Conservation (phyloP, 139 green algal genomes). For the Eudorina sp. region DNA sequence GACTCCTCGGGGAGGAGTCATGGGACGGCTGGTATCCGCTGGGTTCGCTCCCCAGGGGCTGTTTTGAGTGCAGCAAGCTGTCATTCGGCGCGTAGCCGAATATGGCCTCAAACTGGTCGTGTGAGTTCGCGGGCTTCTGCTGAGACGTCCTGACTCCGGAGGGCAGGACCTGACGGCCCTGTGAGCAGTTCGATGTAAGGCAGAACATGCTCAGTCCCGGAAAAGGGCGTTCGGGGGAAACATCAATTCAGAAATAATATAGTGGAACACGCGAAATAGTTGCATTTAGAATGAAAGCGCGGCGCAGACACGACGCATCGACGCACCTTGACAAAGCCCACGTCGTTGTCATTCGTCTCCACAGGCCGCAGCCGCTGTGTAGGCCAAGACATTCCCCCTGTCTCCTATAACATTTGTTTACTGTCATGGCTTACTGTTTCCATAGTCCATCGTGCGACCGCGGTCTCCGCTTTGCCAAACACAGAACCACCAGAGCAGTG, state of each 20-base stretch:
- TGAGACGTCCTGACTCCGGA: not conserved
- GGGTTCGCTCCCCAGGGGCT: not conserved
- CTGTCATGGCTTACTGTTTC: not conserved
- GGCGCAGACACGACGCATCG: not conserved
- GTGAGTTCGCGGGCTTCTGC: not conserved
- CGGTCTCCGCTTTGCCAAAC: no score
- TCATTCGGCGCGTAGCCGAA: conserved; percentile 1
- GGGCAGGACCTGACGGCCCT: not conserved
- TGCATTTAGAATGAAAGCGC: not conserved
- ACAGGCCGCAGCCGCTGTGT: not conserved
- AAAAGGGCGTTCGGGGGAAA: not conserved
- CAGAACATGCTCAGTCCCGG: not conserved
- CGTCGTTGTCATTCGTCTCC: not conserved
- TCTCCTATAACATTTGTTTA: not conserved
- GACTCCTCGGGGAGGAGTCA: not conserved
- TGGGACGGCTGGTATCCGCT: not conserved
- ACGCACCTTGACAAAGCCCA: conserved; percentile 25
- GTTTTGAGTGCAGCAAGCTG: not conserved
- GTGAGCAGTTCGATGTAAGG: not conserved
- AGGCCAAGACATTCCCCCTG: not conserved
- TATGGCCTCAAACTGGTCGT: conserved; percentile 19
- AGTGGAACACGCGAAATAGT: not conserved
- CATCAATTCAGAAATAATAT: not conserved
- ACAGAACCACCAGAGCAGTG: no score
- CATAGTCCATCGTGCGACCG: not conserved